These are phyloP conservation scores for Gentiana macrophylla DNA, from an alignment of 257 asterid genomes.

Conservation along the genomic window DNA sequence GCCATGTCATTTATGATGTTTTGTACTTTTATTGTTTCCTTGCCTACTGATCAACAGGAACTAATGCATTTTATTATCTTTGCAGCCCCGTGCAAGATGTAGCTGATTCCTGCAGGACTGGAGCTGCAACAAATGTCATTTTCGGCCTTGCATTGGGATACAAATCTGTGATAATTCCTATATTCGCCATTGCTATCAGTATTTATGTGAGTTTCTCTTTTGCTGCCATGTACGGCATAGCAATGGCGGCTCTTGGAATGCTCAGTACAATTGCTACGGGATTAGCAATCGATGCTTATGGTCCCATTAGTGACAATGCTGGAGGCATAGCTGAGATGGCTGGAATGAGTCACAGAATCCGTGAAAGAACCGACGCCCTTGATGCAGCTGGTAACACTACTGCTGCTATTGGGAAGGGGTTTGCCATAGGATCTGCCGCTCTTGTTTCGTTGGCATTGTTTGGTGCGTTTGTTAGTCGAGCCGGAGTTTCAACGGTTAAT, in stretches of 20 bases:
- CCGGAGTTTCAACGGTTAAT: slow-evolving; percentile 55
- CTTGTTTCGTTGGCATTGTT: slow-evolving; percentile 77
- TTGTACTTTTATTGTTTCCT: neutral
- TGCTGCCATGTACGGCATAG: slow-evolving; percentile 92
- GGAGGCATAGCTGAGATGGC: slow-evolving; percentile 99
- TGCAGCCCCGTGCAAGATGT: slow-evolving; percentile 77
- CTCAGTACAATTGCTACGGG: slow-evolving; percentile 94
- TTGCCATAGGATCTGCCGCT: slow-evolving; percentile 89
- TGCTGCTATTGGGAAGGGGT: slow-evolving; percentile 98
- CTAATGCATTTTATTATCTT: neutral
- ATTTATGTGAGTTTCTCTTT: slow-evolving; percentile 81
- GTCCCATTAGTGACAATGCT: slow-evolving; percentile 95
- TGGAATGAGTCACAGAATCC: slow-evolving; percentile 84
- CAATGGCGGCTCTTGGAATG: slow-evolving; percentile 91
- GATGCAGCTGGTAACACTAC: slow-evolving; percentile 97
- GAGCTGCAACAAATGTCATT: slow-evolving; percentile 89
- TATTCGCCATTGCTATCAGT: slow-evolving; percentile 71
- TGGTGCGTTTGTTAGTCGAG: slow-evolving; percentile 94
- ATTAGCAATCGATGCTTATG: slow-evolving; percentile 86
- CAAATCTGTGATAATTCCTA: slow-evolving; percentile 87
- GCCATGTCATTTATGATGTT: neutral
- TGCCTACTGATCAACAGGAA: neutral
- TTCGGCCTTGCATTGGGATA: slow-evolving; percentile 94
- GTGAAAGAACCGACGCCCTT: slow-evolving; percentile 93
- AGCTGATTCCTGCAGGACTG: slow-evolving; percentile 96